phyloP scores from a whole-genome alignment of 805 yeast genomes.

The Ogataea glucozyma region DNA sequence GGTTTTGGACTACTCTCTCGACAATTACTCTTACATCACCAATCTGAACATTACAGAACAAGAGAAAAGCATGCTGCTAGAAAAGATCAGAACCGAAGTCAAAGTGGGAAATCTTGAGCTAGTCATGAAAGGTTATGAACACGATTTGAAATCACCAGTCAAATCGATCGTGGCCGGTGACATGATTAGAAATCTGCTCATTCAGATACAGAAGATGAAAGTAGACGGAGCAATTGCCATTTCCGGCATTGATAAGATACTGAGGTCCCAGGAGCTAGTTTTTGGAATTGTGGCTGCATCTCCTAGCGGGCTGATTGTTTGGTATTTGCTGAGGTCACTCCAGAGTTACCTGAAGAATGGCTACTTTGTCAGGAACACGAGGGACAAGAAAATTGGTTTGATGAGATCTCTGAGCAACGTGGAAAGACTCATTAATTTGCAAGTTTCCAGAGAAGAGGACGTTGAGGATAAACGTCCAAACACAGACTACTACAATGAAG shows the following conservation, averaged over 20 bases:
- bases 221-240: conserved; percentile 93
- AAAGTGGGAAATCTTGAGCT: conserved; percentile 76
- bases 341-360: conserved; percentile 39
- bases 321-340: conserved; percentile 41
- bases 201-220: conserved; percentile 93
- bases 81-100: conserved; percentile 48
- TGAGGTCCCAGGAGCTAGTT: conserved; percentile 91
- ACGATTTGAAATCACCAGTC: conserved; percentile 69
- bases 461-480: conserved; percentile 4
- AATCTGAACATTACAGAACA: conserved; percentile 3
- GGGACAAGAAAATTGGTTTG: conserved; percentile 39
- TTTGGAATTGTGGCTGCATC: conserved; percentile 88
- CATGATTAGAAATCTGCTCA: conserved; percentile 72
- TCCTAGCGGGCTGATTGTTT: conserved; percentile 66
- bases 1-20: conserved; percentile 71
- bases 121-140: conserved; percentile 79
- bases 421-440: conserved; percentile 25
- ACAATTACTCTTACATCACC: conserved; percentile 28
- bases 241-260: conserved; percentile 83
- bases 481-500: conserved; percentile 46
- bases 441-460: conserved; percentile 21
- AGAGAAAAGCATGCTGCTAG: conserved; percentile 20
- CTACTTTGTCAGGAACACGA: conserved; percentile 35
- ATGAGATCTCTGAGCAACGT: conserved; percentile 50
- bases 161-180: conserved; percentile 65